A percentile compares a stretch with the other conserved stretches of the same genome.
These are phyloP conservation scores for Pyrus communis DNA, from an alignment of 306 rosid genomes.

Conservation along the genomic window DNA sequence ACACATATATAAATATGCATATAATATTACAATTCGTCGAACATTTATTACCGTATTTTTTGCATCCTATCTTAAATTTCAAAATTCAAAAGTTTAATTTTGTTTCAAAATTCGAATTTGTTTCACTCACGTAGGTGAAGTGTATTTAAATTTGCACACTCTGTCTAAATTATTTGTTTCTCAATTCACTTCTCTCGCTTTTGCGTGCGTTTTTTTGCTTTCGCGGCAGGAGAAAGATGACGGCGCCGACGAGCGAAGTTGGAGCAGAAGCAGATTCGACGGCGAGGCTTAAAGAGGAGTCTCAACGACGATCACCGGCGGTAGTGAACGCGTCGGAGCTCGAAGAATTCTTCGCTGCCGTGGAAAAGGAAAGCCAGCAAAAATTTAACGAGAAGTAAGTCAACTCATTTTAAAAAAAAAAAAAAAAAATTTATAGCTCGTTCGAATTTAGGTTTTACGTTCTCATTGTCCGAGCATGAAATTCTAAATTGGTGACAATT, in stretches of 20 bases:
- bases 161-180: background rate
- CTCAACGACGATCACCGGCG: slow-evolving; percentile 18
- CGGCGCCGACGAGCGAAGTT: slow-evolving; percentile 33
- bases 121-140: background rate
- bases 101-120: background rate
- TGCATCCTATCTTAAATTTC: slow-evolving; percentile 19
- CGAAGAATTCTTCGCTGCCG: slow-evolving; percentile 65
- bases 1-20: background rate
- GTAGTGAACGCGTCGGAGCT: slow-evolving; percentile 42
- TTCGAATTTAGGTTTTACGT: background rate
- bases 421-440: too few species aligned
- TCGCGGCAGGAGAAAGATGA: slow-evolving; percentile 56
- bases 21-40: background rate
- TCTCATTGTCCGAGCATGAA: background rate
- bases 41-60: background rate
- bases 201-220: background rate
- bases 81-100: slow-evolving; percentile 19
- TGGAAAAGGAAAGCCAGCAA: slow-evolving; percentile 60
- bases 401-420: background rate
- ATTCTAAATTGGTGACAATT: background rate
- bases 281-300: slow-evolving; percentile 33
- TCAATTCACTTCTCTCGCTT: background rate
- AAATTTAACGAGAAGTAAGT: slow-evolving; percentile 51
- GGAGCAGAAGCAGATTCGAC: slow-evolving; percentile 23
- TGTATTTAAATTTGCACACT: slow-evolving; percentile 14